phyloP scores from a whole-genome alignment of 805 yeast species.

The Wickerhamomyces bovis region DNA sequence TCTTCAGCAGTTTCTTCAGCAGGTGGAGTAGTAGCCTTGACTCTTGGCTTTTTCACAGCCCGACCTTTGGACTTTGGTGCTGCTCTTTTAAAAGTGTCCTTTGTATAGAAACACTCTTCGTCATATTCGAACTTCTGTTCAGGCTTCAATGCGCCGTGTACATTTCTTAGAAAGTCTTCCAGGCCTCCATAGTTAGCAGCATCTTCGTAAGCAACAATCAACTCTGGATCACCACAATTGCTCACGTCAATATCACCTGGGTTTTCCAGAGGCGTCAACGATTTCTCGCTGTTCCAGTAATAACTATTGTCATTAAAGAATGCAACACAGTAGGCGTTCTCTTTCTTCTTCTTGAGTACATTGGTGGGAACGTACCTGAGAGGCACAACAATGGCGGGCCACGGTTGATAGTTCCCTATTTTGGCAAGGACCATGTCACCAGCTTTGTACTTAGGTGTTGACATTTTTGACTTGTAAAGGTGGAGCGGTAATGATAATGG shows the following conservation, averaged over 20 bases:
- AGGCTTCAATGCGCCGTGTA: background rate
- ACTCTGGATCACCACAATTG: background rate
- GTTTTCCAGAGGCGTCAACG: background rate
- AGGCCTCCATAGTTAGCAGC: background rate
- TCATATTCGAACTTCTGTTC: background rate
- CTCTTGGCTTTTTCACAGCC: background rate
- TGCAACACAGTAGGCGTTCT: background rate
- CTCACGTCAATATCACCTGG: background rate
- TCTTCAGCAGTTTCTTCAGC: slow-evolving; percentile 3
- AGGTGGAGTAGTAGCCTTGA: background rate
- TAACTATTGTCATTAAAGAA: background rate
- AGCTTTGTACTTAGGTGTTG: slow-evolving; percentile 5
- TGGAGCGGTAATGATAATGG: too few species aligned
- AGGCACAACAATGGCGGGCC: slow-evolving; percentile 42
- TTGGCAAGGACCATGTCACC: slow-evolving; percentile 38
- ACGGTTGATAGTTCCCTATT: slow-evolving; percentile 39
- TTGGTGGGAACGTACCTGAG: background rate
- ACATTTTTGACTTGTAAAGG: too few species aligned
- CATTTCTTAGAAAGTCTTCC: slow-evolving; percentile 1
- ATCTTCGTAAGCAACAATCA: background rate
- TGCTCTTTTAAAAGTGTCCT: background rate
- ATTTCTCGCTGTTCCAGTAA: background rate
- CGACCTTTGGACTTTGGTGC: background rate
- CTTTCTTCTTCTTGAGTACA: background rate
- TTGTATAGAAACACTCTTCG: background rate